Evolutionary conservation across 2,329 filamentous ascomycete genomes (phyloP), one percentile per base, ranked within the genome.

Genomic region (Aspergillus versicolor): DNA sequence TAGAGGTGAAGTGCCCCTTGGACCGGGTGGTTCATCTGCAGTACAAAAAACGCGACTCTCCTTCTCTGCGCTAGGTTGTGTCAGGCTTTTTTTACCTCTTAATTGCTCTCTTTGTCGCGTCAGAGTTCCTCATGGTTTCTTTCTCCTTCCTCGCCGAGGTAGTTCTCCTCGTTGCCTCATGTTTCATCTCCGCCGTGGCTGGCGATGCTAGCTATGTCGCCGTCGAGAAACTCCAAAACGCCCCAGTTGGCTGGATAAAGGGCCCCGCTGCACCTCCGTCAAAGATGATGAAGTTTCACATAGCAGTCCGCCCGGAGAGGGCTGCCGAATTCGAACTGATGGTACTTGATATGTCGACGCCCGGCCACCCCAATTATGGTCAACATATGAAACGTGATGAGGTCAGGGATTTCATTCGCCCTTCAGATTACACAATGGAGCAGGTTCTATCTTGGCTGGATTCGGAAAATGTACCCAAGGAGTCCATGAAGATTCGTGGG

Each of bases 301-400:
- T 84, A 45, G 78, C 79, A 6, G 72, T 84, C 17, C 71, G 71
- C 44, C 77, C 84, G 70, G 78, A 79, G 21, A 79, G 79, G 44
- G 67, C 77, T 38, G 73, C 69, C 3, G 70, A 79, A 5, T 81
- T 89, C 53, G 84, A 88, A 67, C 78, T 84, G 65, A 79, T 75
- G 6, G 78, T 87, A 9, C 77, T 86, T 55, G 81, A 86, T 42
- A 77, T 89, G 30, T 87, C 87, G 0, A 84, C 83, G 0, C 87
- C 87, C 1, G 78, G 76, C 27, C 79, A 86, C 62, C 71, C 77
- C 2, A 76, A 73, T 19, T 89, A 89, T 67, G 86, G 87, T 37
- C 75, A 81, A 63, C 84, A 88, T 64, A 73, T 89, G 72, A 84
- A 81, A 56, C 81, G 81, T n/a, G 79, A 85, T 34, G 79, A 88